Evolutionary conservation across 345 rosid genomes (phyloP), one percentile per base, ranked within the genome.

Genomic region (Cochlearia excelsa): DNA sequence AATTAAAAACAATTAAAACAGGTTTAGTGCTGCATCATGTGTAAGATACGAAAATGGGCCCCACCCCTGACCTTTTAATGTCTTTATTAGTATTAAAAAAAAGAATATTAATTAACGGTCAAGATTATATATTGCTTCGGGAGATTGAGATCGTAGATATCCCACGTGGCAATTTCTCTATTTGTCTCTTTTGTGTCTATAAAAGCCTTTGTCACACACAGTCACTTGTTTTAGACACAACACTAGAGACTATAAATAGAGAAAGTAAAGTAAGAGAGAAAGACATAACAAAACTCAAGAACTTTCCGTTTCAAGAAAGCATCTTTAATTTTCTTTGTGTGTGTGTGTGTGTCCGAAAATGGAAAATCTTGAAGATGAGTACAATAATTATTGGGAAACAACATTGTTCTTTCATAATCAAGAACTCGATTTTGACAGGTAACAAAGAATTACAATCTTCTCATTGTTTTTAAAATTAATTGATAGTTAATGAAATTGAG

Each of bases 321-420:
- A 70, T 70, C 30, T 31, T 33, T 40, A 33, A 2, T 1, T 46
- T 6, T 8, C 27, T 46, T 10, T 31, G 10, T 37, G 11, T 40
- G n/a, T 8, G n/a, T 46, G 23, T 40, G 31, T 54, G 28, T 42
- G 63, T 70, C 59, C 37, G 49, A 57, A 63, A 63, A 70, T 70
- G 74, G 74, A 70, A 57, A 26, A 63, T 44, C 65, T 63, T 1
- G 65, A 46, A 0, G 69, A 67, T 5, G 95, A 87, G 42, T 87
- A 74, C 78, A 76, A 57, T 40, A 78, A 84, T 40, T 82, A 77
- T 31, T 84, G 90, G 88, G 95, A 84, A 56, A 84, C 90, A 4
- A 82, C 81, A 60, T 75, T 68, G 83, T 82, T 87, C 61, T 66
- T 76, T 57, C 86, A 75, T 35, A 77, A 75, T 47, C 86, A 86